These are phyloP conservation scores for Bruguiera hainesii DNA, from an alignment of 441 rosid genomes.

Conservation along the genomic window DNA sequence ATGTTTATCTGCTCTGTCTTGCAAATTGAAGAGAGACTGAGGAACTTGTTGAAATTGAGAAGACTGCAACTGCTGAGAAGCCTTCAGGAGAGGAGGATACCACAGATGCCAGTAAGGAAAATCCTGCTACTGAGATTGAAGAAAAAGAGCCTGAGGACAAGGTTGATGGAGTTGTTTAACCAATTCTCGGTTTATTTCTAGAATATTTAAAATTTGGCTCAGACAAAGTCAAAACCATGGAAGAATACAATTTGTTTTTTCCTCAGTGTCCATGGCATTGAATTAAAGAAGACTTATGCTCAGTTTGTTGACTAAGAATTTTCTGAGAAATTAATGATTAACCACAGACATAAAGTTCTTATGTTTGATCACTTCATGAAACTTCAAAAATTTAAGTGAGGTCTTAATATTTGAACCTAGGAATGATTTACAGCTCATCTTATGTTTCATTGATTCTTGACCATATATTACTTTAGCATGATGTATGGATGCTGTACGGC, in stretches of 20 bases:
- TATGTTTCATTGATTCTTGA: too few species aligned
- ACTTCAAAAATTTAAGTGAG: background rate
- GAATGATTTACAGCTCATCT: too few species aligned
- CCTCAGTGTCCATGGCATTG: background rate
- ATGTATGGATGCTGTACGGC: too few species aligned
- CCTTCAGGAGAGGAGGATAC: conserved; percentile 54
- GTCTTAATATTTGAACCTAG: background rate
- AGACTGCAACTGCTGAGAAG: conserved; percentile 56
- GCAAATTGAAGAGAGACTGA: conserved; percentile 53
- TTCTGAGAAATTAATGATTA: background rate
- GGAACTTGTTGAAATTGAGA: conserved; percentile 54
- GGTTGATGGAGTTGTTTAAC: conserved; percentile 28
- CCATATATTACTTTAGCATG: too few species aligned
- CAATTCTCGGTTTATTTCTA: background rate
- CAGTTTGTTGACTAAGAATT: too few species aligned
- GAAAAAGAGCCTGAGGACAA: conserved; percentile 79
- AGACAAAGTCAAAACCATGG: background rate
- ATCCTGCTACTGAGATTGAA: conserved; percentile 40
- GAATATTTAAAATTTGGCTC: background rate
- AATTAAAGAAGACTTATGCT: background rate
- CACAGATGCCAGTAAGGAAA: conserved; percentile 62
- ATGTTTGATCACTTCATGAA: background rate
- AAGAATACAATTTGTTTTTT: background rate
- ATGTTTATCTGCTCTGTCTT: background rate
- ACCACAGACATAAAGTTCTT: background rate